Conservation (phyloP, 495 filamentous ascomycete genomes). For the Saxispiralis lemnorum region DNA sequence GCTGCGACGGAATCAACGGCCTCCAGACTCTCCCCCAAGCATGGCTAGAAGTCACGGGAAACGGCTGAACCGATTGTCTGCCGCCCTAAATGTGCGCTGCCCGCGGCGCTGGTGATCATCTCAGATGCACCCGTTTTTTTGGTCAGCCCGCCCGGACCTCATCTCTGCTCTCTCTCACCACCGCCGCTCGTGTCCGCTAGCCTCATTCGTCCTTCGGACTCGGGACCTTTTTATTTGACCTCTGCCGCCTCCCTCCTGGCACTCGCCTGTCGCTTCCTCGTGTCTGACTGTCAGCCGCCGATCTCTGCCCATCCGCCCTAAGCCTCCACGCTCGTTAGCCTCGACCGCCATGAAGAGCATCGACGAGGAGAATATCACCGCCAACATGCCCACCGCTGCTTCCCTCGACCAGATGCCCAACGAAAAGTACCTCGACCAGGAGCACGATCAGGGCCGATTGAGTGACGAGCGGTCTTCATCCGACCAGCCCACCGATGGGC, state of each 20-base stretch:
- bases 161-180: not conserved
- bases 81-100: too few species aligned
- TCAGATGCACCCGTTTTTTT: not conserved
- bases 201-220: not conserved
- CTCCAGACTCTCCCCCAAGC: too few species aligned
- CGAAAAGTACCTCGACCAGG: too few species aligned
- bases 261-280: not conserved
- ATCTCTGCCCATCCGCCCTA: not conserved
- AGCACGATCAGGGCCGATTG: not conserved
- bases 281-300: too few species aligned
- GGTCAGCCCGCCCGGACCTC: not conserved
- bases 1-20: not conserved
- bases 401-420: too few species aligned
- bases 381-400: too few species aligned
- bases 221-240: not conserved
- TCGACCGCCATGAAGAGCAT: too few species aligned
- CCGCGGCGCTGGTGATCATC: too few species aligned
- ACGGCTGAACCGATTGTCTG: too few species aligned
- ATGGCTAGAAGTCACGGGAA: too few species aligned
- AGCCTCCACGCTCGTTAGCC: not conserved
- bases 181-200: not conserved
- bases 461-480: not conserved
- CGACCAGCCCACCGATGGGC: not conserved
- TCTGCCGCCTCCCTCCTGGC: not conserved
- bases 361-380: too few species aligned